Percentiles rank a stretch among this genome's conserved stretches.
phyloP scores from a whole-genome alignment of 2,329 filamentous ascomycete species.

The Xylariales sp. region DNA sequence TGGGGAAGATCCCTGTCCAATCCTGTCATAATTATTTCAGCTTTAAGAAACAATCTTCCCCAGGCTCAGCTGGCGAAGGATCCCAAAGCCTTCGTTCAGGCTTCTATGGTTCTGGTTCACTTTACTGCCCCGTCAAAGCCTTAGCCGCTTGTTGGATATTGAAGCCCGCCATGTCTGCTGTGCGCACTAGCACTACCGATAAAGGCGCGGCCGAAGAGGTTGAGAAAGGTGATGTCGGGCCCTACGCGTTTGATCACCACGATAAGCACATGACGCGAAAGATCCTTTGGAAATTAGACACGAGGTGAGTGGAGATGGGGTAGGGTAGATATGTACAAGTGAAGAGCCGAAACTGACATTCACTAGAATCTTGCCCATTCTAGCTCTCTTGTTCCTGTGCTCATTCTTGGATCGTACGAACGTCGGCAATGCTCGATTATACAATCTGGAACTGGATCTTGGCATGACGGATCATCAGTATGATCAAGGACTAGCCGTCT shows the following conservation, averaged over 20 bases:
- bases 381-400: constrained; percentile 62
- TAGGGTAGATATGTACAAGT: too few relatives aligned
- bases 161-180: too few relatives aligned
- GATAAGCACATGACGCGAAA: constrained; percentile 31
- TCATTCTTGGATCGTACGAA: constrained; percentile 66
- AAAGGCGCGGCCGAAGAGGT: constrained; percentile 21
- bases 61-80: constrained; percentile 4
- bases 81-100: not conserved
- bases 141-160: constrained; percentile 2
- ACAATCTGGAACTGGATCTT: constrained; percentile 55
- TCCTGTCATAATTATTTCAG: too few relatives aligned
- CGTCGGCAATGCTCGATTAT: constrained; percentile 65
- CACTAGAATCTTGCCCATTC: constrained; percentile 54
- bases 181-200: too few relatives aligned
- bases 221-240: constrained; percentile 17
- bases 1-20: too few relatives aligned
- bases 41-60: constrained; percentile 1
- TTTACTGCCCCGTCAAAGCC: not conserved
- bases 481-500: constrained; percentile 58
- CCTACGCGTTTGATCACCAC: constrained; percentile 10
- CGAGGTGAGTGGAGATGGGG: constrained; percentile 31
- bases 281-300: constrained; percentile 50
- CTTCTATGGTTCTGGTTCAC: not conserved
- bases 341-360: too few relatives aligned
- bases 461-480: constrained; percentile 58